phyloP scores from a whole-genome alignment of 2,329 filamentous ascomycete species.

The Alternaria ethzedia region DNA sequence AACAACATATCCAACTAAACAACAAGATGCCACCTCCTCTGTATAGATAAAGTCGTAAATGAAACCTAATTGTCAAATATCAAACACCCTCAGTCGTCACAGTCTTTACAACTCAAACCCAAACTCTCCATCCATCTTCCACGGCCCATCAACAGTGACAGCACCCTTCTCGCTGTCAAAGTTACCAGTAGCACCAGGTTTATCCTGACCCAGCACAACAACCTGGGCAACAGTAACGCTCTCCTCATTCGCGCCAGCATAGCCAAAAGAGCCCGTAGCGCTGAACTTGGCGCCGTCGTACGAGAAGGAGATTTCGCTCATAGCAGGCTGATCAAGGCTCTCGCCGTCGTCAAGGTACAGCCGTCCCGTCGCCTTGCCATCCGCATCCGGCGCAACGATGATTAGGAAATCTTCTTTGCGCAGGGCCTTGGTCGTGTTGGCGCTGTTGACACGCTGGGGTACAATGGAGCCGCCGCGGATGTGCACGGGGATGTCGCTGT shows the following conservation, averaged over 20 bases:
- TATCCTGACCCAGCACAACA: constrained; percentile 34
- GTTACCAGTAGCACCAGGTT: constrained; percentile 18
- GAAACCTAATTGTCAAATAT: not conserved
- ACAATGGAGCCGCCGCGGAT: constrained; percentile 70
- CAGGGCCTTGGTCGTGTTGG: constrained; percentile 69
- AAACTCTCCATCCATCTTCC: constrained; percentile 33
- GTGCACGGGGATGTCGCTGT: constrained; percentile 69
- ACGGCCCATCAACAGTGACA: constrained; percentile 35
- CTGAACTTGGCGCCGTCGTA: constrained; percentile 63
- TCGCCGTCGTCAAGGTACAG: constrained; percentile 83
- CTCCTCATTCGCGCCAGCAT: constrained; percentile 37
- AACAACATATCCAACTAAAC: not conserved
- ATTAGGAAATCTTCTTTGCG: constrained; percentile 73
- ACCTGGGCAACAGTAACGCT: constrained; percentile 36
- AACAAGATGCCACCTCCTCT: not conserved
- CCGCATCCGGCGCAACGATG: constrained; percentile 67
- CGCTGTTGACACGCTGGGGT: constrained; percentile 62
- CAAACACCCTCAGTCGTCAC: not conserved
- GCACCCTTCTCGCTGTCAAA: constrained; percentile 20
- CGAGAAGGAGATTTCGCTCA: constrained; percentile 65
- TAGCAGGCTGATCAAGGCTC: constrained; percentile 64
- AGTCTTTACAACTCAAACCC: constrained; percentile 22
- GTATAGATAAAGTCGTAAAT: not conserved
- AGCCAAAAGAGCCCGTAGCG: constrained; percentile 62
- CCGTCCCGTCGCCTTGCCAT: constrained; percentile 69